Evolutionary conservation across 768 basidiomycete species (phyloP).

Genomic region (Coprinopsis sp.): DNA sequence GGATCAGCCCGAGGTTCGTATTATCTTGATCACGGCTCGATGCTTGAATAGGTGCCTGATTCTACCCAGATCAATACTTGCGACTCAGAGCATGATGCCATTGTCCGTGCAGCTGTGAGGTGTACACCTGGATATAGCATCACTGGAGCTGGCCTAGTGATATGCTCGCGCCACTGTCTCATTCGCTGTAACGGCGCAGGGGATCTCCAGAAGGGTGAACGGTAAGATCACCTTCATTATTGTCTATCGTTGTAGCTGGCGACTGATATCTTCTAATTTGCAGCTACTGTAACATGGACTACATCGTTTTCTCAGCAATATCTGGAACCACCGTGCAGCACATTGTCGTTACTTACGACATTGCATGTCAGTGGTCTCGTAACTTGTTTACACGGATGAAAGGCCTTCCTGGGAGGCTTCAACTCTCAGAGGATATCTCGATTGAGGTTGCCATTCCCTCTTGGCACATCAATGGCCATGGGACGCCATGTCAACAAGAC

Average conservation of each 20-base stretch:
- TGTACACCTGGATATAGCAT: conserved; percentile 20
- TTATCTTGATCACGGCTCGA: neutral
- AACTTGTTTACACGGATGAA: conserved; percentile 15
- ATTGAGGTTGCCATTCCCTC: conserved; percentile 14
- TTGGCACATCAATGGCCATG: conserved; percentile 28
- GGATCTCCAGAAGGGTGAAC: conserved; percentile 28
- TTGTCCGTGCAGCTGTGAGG: conserved; percentile 20
- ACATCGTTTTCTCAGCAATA: conserved; percentile 23
- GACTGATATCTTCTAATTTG: conserved; percentile 5
- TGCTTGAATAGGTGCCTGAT: conserved; percentile 15
- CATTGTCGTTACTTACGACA: conserved; percentile 28
- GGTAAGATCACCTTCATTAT: conserved; percentile 16
- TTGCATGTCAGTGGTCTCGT: conserved; percentile 27
- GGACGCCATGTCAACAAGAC: conserved; percentile 15
- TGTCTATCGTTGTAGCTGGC: neutral
- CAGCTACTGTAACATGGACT: conserved; percentile 36
- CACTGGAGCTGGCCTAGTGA: conserved; percentile 20
- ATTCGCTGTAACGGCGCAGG: conserved; percentile 20
- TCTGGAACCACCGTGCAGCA: neutral
- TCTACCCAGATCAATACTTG: conserved; percentile 9
- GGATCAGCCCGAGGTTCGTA: conserved; percentile 1
- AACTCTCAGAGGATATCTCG: neutral
- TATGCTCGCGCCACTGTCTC: conserved; percentile 22
- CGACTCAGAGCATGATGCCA: conserved; percentile 19
- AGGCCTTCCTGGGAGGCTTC: conserved; percentile 11